Base-by-base conservation (phyloP, 2,329 filamentous ascomycete species). In the Xylaria sp. region DNA sequence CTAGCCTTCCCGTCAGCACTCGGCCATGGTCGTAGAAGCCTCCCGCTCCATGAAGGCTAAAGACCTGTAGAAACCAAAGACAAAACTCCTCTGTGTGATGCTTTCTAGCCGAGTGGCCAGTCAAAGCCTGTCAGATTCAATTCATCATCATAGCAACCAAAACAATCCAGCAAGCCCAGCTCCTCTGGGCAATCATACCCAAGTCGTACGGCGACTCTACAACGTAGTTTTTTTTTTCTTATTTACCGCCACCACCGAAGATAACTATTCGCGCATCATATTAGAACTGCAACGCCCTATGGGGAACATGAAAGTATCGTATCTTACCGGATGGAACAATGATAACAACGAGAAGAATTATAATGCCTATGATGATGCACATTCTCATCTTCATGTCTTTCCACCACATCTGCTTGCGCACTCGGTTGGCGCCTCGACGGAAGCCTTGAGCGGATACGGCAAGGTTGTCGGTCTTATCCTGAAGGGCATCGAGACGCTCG, bases 381-480 rank as follows among this genome's bases (percentile, higher is more conserved):
- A 98, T 96, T 82, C 96, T 91, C 96, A 99, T 99, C 90, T 98
- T 98, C 93, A 98, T 97, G 80, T 98, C 95, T 88, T 98, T 98
- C 95, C 94, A 98, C 95, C 95, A 98, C 95, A 98, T 98, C 83
- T 97, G 91, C 87, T 94, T 95, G 82, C 96, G 91, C 76, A 99
- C 95, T 77, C 93, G 88, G 86, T 98, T 99, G 82, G 97, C 96
- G 73, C 96, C 95, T 75, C 94, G 91, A 78, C 94, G 93, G 89
- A 99, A 99, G 71, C 93, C 94, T 82, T 97, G 94, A 68, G 96
- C 95, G 42, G 94, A 97, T 72, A 91, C 90, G 69, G 94, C 94
- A 75, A 99, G 88, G 83, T 97, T 97, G 84, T 98, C 91, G 73
- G 93, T 98, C 75, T 79, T 80, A 66, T 79, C 76, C 74, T 79